Percentiles rank a stretch among this genome's conserved stretches.
phyloP scores from a whole-genome alignment of 2,329 filamentous ascomycete genomes.

The Xylariales sp. region DNA sequence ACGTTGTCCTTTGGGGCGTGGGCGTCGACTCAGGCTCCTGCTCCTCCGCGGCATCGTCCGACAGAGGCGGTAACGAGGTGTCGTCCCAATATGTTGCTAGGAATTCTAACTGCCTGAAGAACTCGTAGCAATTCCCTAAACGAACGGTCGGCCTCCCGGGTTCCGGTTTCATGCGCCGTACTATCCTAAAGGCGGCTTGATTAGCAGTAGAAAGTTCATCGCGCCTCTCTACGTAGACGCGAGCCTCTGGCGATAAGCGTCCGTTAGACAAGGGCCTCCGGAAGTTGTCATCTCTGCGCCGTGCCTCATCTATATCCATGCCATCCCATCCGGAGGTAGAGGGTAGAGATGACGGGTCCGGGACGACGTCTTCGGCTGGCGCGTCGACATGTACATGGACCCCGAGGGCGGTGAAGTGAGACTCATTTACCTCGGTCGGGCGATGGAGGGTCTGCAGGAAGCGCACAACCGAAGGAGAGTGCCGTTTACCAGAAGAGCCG shows the following conservation, averaged over 20 bases:
- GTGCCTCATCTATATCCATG: conserved; percentile 61
- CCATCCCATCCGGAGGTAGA: conserved; percentile 64
- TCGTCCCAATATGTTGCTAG: conserved; percentile 73
- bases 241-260: conserved; percentile 66
- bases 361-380: conserved; percentile 62
- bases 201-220: conserved; percentile 68
- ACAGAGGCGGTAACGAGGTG: conserved; percentile 56
- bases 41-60: conserved; percentile 29
- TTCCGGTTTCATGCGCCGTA: conserved; percentile 67
- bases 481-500: conserved; percentile 27
- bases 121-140: conserved; percentile 73
- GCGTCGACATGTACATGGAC: conserved; percentile 66
- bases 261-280: conserved; percentile 63
- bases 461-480: conserved; percentile 57
- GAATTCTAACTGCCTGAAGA: conserved; percentile 71
- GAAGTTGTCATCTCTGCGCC: conserved; percentile 61
- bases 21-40: conserved; percentile 28
- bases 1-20: conserved; percentile 46
- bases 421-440: conserved; percentile 59
- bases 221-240: conserved; percentile 68
- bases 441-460: conserved; percentile 67
- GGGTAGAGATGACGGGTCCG: conserved; percentile 64
- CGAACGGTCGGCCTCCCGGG: conserved; percentile 65
- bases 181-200: conserved; percentile 69
- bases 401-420: conserved; percentile 68